These are phyloP conservation scores for Striga hermonthica DNA, from an alignment of 305 asterid genomes.

Conservation along the genomic window DNA sequence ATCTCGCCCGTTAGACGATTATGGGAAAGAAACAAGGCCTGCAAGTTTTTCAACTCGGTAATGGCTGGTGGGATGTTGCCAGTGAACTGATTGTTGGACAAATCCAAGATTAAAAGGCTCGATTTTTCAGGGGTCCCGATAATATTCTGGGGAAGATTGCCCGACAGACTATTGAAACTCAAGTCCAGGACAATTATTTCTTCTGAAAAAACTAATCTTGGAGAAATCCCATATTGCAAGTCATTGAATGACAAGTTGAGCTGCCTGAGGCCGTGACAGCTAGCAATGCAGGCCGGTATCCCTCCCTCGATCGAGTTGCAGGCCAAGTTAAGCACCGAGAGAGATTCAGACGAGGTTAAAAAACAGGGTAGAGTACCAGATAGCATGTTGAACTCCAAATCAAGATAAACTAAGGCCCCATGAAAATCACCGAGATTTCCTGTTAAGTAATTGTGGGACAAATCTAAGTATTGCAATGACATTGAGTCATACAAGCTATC, in stretches of 20 bases:
- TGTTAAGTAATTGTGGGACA: conserved; percentile 59
- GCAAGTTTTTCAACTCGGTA: conserved; percentile 77
- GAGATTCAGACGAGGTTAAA: conserved; percentile 46
- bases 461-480: conserved; percentile 55
- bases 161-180: conserved; percentile 73
- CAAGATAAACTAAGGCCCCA: conserved; percentile 27
- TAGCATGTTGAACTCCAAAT: conserved; percentile 54
- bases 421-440: conserved; percentile 57
- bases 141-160: conserved; percentile 56
- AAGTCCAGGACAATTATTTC: conserved; percentile 58
- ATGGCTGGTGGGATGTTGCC: conserved; percentile 63
- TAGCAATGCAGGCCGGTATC: conserved; percentile 71
- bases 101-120: conserved; percentile 63
- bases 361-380: conserved; percentile 84
- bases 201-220: conserved; percentile 69
- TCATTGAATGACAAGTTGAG: conserved; percentile 74
- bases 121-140: conserved; percentile 59
- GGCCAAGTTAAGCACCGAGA: conserved; percentile 63
- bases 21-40: conserved; percentile 68
- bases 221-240: conserved; percentile 71
- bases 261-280: conserved; percentile 47
- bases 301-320: conserved; percentile 77
- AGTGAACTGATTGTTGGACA: conserved; percentile 62
- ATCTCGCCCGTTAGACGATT: conserved; percentile 62
- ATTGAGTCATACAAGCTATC: conserved; percentile 43